Base-by-base conservation (phyloP, 495 filamentous ascomycete genomes). In the Penicillium crystallinum region DNA sequence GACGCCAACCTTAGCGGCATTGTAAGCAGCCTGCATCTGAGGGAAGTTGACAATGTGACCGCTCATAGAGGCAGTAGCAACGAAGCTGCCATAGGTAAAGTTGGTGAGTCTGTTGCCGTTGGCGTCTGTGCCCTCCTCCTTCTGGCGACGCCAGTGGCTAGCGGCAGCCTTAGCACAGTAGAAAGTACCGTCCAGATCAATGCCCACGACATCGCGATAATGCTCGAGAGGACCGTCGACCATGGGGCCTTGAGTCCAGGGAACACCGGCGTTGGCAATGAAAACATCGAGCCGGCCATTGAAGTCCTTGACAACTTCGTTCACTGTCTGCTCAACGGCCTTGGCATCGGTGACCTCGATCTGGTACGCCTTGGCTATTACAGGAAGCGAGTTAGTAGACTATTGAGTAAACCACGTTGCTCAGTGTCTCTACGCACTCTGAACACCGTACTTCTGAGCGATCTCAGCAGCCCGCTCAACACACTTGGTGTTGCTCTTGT, bases 21-120 rank as follows among this genome's bases (percentile, higher is more conserved):
- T 96, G 67, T 96, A 96, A 17, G 86, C 81, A 9, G 85, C 78
- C 68, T 96, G 91, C 55, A 90, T 63, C 71, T 96, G 90, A 14
- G 91, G 91, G 48, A 91, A 81, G 61, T 96, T 96, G 60, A 84
- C 87, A 58, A 96, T 88, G 67, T 92, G 89, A 3, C 86, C 89
- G 65, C 81, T 86, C 81, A 92, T 92, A 57, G 82, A 87, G 3
- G 89, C 81, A 6, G 89, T 93, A 19, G 85, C 81, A 62, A 92
- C 80, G 65, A 91, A 90, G 68, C 82, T 87, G 10, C 89, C 89
- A 15, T 77, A 73, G 18, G 70, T 80, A 57, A 81, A 91, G 55
- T 81, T 81, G 53, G 83, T 74, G 25, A 91, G 73, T 67, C 77
- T 78, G 57, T 83, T 75, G 53, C 88, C 88, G 62, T 84, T 79